Base-by-base conservation (phyloP, 768 basidiomycete species). In the Trametes coccinea region DNA sequence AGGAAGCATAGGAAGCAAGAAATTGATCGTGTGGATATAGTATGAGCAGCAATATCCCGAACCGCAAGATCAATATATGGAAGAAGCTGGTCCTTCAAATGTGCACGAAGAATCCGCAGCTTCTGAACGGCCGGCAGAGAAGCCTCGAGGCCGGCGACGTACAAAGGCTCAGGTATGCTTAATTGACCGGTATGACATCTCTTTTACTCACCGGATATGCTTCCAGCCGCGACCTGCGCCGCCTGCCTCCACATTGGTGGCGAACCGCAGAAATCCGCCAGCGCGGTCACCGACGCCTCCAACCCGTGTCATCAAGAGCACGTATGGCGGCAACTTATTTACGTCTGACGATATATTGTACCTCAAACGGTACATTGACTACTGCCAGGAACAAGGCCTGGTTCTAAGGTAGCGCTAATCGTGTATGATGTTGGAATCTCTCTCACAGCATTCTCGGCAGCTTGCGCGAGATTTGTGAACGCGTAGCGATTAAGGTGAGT, bases 291-390 rank as follows among this genome's bases (percentile, higher is more conserved):
- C 92, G 3, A 91, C 90, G 0, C 92, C 92, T 11, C 92, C 92
- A 17, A 84, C 82, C 5, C 84, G 91, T 14, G 87, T 93, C 22
- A 86, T 94, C 70, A 93, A 92, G 74, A 93, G 92, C 68, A 93
- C 92, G 0, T 93, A 93, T 68, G 92, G 92, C 46, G 92, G 92
- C 13, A 93, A 94, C 69, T 72, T 93, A 41, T 94, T 94, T 69
- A 94, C 92, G 0, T 80, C 87, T 2, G 92, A 93, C 50, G 92
- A 94, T 70, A 84, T 94, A 44, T 58, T 84, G 39, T 94, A 93
- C 71, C 80, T 94, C 62, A 92, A 92, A 70, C 88, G 86, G 70
- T 94, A 94, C 70, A 94, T 94, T 48, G 90, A 93, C 66, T 94
- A 92, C 67, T 94, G 92, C 69, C 91, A 92, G 68, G 90, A 93